These are phyloP conservation scores for Microsporum ferrugineum DNA, from an alignment of 2,329 filamentous ascomycete genomes.

Conservation along the genomic window DNA sequence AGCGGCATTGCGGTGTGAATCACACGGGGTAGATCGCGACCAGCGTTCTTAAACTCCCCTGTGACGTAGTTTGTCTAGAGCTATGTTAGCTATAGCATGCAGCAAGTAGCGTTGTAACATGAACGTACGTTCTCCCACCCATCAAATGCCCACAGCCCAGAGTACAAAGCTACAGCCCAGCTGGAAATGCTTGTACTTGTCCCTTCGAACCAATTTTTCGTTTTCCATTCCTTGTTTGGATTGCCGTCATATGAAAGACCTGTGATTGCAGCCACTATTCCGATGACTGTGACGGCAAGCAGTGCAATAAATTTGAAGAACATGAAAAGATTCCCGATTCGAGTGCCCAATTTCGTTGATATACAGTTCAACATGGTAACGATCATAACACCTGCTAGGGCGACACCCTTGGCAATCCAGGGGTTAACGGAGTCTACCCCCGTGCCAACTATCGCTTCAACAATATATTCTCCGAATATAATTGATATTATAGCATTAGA, in stretches of 20 bases:
- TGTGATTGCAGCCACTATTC: conserved; percentile 78
- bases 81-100: not conserved
- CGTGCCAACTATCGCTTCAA: conserved; percentile 74
- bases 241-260: conserved; percentile 66
- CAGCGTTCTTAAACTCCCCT: conserved; percentile 87
- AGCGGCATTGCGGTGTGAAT: conserved; percentile 95
- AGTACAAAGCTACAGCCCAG: conserved; percentile 91
- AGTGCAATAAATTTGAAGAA: conserved; percentile 91
- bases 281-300: conserved; percentile 72
- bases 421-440: conserved; percentile 67
- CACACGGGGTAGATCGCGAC: conserved; percentile 78
- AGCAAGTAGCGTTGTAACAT: not conserved
- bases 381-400: conserved; percentile 58
- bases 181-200: conserved; percentile 68
- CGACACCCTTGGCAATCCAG: conserved; percentile 86
- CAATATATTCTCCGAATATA: conserved; percentile 96
- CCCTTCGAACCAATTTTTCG: conserved; percentile 73
- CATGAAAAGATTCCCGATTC: conserved; percentile 87
- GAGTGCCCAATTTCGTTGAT: conserved; percentile 76
- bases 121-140: conserved; percentile 89
- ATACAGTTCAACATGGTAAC: conserved; percentile 84
- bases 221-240: conserved; percentile 77
- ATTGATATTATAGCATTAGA: conserved; percentile 90
- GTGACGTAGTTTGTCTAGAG: conserved; percentile 88
- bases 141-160: conserved; percentile 94